phyloP scores from a whole-genome alignment of 2,329 filamentous ascomycete genomes.

The Madurella fahalii region DNA sequence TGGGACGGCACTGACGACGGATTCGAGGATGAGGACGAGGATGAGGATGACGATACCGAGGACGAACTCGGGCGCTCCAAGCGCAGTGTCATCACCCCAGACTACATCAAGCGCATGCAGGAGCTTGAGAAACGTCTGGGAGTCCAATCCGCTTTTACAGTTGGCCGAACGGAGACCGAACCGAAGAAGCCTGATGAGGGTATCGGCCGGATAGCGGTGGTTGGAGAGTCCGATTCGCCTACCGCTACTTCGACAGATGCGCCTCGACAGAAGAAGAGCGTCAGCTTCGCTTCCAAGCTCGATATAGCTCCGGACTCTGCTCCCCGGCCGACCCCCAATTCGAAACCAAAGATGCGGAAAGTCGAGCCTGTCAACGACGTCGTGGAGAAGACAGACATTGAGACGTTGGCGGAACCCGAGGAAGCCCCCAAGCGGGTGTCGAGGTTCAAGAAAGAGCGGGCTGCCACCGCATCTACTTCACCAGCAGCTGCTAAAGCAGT shows the following conservation, averaged over 20 bases:
- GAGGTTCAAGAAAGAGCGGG: constrained; percentile 47
- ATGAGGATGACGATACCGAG: constrained; percentile 61
- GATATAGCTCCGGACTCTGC: constrained; percentile 57
- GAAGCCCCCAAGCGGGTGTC: constrained; percentile 41
- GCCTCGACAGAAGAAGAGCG: constrained; percentile 58
- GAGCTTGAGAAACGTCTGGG: constrained; percentile 74
- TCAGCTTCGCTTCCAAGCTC: constrained; percentile 72
- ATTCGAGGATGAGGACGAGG: constrained; percentile 45
- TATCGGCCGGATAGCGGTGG: constrained; percentile 31
- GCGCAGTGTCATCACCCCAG: constrained; percentile 61
- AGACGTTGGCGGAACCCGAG: constrained; percentile 22
- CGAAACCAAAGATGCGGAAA: constrained; percentile 28
- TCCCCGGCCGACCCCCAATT: constrained; percentile 1
- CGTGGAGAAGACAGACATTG: constrained; percentile 41
- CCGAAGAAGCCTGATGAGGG: constrained; percentile 35
- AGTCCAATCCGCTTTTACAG: constrained; percentile 48
- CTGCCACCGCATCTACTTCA: constrained; percentile 25
- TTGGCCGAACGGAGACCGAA: constrained; percentile 52
- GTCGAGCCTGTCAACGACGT: constrained; percentile 51
- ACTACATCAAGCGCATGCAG: constrained; percentile 78
- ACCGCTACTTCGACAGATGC: background rate
- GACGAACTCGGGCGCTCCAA: constrained; percentile 74
- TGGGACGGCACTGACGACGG: constrained; percentile 52
- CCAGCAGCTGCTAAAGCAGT: constrained; percentile 21
- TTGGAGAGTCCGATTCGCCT: constrained; percentile 2